Base-by-base conservation (phyloP, 2,329 filamentous ascomycete genomes). In the Penicillium sp. region DNA sequence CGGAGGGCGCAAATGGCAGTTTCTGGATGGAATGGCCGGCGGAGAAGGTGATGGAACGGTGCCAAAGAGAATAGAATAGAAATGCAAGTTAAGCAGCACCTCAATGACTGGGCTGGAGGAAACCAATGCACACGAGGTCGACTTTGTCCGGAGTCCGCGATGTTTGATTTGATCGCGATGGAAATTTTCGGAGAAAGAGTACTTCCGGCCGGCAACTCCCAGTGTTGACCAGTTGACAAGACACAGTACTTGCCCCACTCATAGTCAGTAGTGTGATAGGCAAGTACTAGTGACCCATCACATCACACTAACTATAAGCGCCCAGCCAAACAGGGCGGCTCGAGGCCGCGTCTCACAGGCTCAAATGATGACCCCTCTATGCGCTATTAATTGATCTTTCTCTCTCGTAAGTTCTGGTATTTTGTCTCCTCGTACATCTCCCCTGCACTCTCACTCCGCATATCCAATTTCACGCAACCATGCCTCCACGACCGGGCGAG, bases 401-500 rank as follows among this genome's bases (percentile, higher is more conserved):
- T 55, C 57, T 51, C 49, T 56, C 22, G 55, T 62, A 49, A 53
- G 58, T 61, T 24, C 49, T 13, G 42, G 29, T 54, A 31, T 22
- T 46, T 9, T 51, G 11, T 14, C 50, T 31, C 35, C 4, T 26
- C 16, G 16, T 9, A 50, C 24, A 14, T 44, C 24, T 8, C 47
- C 37, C 50, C n/a, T 37, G 27, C 19, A 16, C 26, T 52, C 31
- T 24, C 44, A 39, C 52, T 55, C 50, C 45, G 31, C 27, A 51
- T 39, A 44, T 55, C 52, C 52, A 51, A 51, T 48, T 55, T 52
- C 27, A 49, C 51, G 42, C 55, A 55, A 69, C 53, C 52, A 81
- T 81, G 79, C 78, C 79, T 67, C 76, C 74, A 31, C 68, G 75
- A 47, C 71, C 75, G 14, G 76, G 77, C 58, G 79, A 81, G 71